These are phyloP conservation scores for Terfezia boudieri DNA, from an alignment of 495 filamentous ascomycete genomes.

Conservation along the genomic window DNA sequence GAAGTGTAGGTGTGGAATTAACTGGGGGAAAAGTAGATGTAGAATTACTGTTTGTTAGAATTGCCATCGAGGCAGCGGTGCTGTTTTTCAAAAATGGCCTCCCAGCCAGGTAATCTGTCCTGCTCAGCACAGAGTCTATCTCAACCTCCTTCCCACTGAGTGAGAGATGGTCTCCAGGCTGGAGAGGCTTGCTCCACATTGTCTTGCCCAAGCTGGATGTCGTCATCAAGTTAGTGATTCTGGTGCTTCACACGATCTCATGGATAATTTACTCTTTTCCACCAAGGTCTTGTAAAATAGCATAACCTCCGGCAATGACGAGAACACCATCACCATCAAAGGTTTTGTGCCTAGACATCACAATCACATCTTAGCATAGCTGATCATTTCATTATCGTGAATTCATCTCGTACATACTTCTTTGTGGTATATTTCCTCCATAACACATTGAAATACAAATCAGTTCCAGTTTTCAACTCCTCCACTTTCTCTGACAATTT, in stretches of 20 bases:
- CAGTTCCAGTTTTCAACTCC: constrained; percentile 4
- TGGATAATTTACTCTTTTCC: constrained; percentile 34
- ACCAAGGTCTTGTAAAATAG: constrained; percentile 37
- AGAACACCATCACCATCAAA: constrained; percentile 73
- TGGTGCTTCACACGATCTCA: too few relatives aligned
- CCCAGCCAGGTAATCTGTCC: constrained; percentile 40
- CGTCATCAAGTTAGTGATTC: neutral
- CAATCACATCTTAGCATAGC: neutral
- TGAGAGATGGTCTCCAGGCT: constrained; percentile 39
- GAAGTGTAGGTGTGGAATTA: neutral
- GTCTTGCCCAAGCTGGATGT: constrained; percentile 25
- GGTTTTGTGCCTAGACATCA: constrained; percentile 35
- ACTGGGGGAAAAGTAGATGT: neutral
- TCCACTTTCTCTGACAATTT: neutral
- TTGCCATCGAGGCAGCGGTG: neutral
- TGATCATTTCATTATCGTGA: neutral
- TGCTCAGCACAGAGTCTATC: constrained; percentile 41
- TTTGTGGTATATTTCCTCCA: constrained; percentile 54
- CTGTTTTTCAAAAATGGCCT: constrained; percentile 24
- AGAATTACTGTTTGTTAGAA: neutral
- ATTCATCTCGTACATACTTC: constrained; percentile 21
- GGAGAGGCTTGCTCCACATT: constrained; percentile 30
- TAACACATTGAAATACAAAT: constrained; percentile 42
- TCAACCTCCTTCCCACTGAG: constrained; percentile 55
- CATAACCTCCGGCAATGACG: constrained; percentile 32